Evolutionary conservation across 768 basidiomycete species (phyloP), one percentile per base, ranked within the genome.

Genomic region (Calocybe gangraenosa): DNA sequence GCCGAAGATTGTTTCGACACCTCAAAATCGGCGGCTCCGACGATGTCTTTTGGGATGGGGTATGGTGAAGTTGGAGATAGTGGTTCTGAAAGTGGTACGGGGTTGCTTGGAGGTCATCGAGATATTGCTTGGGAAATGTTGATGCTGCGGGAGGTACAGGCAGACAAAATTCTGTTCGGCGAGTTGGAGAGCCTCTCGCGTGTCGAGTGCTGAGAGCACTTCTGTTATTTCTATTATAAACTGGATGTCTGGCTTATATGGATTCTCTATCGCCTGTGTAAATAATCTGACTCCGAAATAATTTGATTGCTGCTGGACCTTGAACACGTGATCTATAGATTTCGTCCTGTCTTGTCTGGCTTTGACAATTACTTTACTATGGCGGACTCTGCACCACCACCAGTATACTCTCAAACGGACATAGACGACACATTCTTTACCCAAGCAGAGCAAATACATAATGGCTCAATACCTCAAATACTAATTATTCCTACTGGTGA

Each of bases 21-120:
- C 3, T 70, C 81, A 2, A 79, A 83, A 51, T 63, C 79, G 15
- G 67, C 73, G 14, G 70, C 70, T 39, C 75, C 87, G 3, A 76
- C 78, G 3, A 71, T 92, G 40, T 72, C 84, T 3, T 92, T 90
- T 59, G 89, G 88, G n/a, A 86, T 92, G 76, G 89, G 87, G 11
- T 90, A 84, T 56, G 79, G 84, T 1, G 90, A 90, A 58, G 73
- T 77, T 34, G 81, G 78, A 7, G 85, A 89, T 53, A 75, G 63
- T 14, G 69, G 70, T 8, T 66, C 74, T 37, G 87, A 92, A 61
- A 80, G 73, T 49, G 90, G 90, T 6, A 83, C 79, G 15, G 89
- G 89, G 2, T 62, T 92, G 43, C 68, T 90, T 23, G 86, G 81
- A 42, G 83, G 83, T 7, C 75, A 84, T 58, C 79, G 82, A 49